Percentiles rank a stretch among this genome's conserved stretches.
Conservation (phyloP, 352 stramenopile genomes). For the Pythium biforme region DNA sequence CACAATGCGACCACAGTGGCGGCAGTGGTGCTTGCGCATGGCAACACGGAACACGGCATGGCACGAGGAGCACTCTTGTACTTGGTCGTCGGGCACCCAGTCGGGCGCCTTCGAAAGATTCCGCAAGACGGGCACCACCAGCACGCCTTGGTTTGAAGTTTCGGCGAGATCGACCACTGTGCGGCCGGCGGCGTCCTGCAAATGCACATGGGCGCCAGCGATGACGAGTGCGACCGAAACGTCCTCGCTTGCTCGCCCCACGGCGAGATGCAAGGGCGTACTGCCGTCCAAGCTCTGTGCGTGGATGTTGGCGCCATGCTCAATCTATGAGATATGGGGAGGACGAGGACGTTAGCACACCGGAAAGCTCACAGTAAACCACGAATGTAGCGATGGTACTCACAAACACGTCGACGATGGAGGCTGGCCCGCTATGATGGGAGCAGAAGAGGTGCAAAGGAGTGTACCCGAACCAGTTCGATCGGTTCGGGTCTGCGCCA, state of each 20-base stretch:
- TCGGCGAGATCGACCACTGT: slow-evolving; percentile 84
- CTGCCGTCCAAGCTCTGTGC: slow-evolving; percentile 81
- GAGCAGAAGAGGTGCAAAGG: slow-evolving; percentile 84
- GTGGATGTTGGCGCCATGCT: slow-evolving; percentile 77
- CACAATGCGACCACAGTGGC: slow-evolving; percentile 77
- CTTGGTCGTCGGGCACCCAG: slow-evolving; percentile 69
- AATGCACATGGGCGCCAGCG: slow-evolving; percentile 72
- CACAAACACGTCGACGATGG: slow-evolving; percentile 81
- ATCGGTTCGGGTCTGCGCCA: slow-evolving; percentile 64
- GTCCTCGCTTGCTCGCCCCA: slow-evolving; percentile 72
- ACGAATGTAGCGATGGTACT: slow-evolving; percentile 27
- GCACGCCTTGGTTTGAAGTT: slow-evolving; percentile 73
- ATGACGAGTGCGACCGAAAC: slow-evolving; percentile 70
- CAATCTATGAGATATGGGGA: slow-evolving; percentile 55
- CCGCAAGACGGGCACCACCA: slow-evolving; percentile 79
- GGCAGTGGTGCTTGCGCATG: slow-evolving; percentile 85
- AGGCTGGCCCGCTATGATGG: slow-evolving; percentile 66
- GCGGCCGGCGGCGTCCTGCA: slow-evolving; percentile 76
- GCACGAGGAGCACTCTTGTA: slow-evolving; percentile 70
- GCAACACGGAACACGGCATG: slow-evolving; percentile 71
- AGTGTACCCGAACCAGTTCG: slow-evolving; percentile 88
- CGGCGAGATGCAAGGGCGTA: slow-evolving; percentile 76
- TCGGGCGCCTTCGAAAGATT: slow-evolving; percentile 67
- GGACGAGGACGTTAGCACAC: background rate
- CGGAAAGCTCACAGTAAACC: background rate